phyloP scores from a whole-genome alignment of 139 green algal species.

The Picochlorum costavermella region DNA sequence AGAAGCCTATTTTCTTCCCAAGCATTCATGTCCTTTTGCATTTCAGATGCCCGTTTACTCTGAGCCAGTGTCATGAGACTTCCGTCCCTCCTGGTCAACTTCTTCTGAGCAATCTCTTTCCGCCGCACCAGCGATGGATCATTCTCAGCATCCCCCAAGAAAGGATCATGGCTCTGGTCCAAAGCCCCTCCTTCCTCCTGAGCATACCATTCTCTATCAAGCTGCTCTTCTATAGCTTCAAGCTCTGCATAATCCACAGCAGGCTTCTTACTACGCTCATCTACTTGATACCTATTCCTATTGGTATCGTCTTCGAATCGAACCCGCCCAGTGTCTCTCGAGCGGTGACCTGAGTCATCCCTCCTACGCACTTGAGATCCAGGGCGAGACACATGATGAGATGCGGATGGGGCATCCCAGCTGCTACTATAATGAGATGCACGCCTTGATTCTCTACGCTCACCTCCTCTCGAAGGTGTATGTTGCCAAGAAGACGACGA shows the following conservation, averaged over 20 bases:
- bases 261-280: background rate
- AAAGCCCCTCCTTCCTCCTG: constrained; percentile 70
- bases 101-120: constrained; percentile 22
- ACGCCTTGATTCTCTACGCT: constrained; percentile 26
- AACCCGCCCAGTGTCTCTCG: constrained; percentile 53
- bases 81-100: constrained; percentile 66
- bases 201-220: constrained; percentile 73
- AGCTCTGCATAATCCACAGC: constrained; percentile 30
- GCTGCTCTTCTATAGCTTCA: constrained; percentile 68
- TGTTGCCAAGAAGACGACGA: background rate
- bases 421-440: background rate
- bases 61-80: constrained; percentile 76
- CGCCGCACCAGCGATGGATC: constrained; percentile 20
- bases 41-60: constrained; percentile 73
- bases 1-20: constrained; percentile 95
- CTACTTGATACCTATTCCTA: constrained; percentile 39
- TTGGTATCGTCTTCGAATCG: constrained; percentile 38
- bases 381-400: constrained; percentile 14
- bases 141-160: constrained; percentile 37
- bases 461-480: background rate
- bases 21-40: constrained; percentile 77
- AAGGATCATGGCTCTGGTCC: constrained; percentile 54
- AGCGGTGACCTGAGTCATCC: background rate
- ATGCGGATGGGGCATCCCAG: constrained; percentile 10
- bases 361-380: constrained; percentile 5